These are phyloP conservation scores for Lactarius quietus DNA, from an alignment of 768 basidiomycete species.

Conservation along the genomic window DNA sequence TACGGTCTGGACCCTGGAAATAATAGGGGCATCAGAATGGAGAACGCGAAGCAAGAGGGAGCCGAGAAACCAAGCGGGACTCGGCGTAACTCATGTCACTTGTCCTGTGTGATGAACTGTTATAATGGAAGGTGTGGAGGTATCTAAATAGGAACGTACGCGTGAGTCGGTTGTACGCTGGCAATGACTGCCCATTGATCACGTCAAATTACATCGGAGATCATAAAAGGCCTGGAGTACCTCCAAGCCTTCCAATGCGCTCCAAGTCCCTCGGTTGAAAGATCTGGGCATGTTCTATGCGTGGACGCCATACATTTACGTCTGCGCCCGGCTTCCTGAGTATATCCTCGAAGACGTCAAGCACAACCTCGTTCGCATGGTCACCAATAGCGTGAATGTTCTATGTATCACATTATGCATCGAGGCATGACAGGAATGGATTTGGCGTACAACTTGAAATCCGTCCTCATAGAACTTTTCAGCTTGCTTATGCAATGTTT, in stretches of 20 bases:
- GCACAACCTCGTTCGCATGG: slow-evolving; percentile 74
- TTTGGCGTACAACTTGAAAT: slow-evolving; percentile 74
- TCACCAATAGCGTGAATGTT: slow-evolving; percentile 90
- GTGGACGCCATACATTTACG: slow-evolving; percentile 54
- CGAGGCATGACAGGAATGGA: neutral
- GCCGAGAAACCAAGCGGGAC: slow-evolving; percentile 54
- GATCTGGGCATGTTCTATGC: slow-evolving; percentile 94
- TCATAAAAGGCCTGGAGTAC: slow-evolving; percentile 38
- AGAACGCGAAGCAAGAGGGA: neutral
- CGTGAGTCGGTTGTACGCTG: slow-evolving; percentile 92
- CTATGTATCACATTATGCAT: slow-evolving; percentile 37
- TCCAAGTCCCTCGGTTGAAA: slow-evolving; percentile 65
- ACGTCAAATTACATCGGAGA: neutral
- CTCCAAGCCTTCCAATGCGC: slow-evolving; percentile 67
- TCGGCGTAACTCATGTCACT: slow-evolving; percentile 96
- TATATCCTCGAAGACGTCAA: slow-evolving; percentile 78
- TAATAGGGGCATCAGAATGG: neutral
- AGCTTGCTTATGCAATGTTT: slow-evolving; percentile 51
- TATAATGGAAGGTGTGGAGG: neutral
- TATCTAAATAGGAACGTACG: slow-evolving; percentile 44
- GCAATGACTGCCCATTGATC: slow-evolving; percentile 64
- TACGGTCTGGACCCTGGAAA: slow-evolving; percentile 68
- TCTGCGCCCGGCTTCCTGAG: slow-evolving; percentile 29
- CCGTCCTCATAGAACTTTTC: slow-evolving; percentile 64
- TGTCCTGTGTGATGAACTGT: slow-evolving; percentile 42